Evolutionary conservation across 139 green algal species (phyloP).

Genomic region (Marvania coccoides): DNA sequence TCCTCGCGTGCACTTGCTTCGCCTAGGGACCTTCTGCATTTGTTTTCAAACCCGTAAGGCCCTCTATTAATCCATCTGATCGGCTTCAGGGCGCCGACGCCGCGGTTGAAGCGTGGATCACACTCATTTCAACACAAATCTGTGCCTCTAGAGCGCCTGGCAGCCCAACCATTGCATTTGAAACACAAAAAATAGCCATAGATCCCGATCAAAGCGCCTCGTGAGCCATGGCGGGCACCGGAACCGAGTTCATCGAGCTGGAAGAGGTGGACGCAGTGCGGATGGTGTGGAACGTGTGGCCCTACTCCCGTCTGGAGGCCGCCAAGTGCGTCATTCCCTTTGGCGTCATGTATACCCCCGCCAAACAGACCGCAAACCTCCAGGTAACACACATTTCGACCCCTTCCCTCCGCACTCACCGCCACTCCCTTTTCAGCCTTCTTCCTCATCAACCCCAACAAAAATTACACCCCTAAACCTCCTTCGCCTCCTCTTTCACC

Average conservation of each 20-base stretch:
- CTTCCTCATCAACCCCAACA: neutral
- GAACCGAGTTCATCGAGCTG: constrained; percentile 47
- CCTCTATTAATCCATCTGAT: too few species aligned
- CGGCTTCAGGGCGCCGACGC: too few species aligned
- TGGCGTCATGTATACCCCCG: constrained; percentile 82
- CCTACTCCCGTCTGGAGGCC: constrained; percentile 82
- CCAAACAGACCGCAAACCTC: constrained; percentile 69
- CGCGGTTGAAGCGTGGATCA: too few species aligned
- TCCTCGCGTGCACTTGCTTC: too few species aligned
- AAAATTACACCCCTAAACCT: neutral
- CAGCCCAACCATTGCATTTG: too few species aligned
- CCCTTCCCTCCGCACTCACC: too few species aligned
- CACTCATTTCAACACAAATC: too few species aligned
- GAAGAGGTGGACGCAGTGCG: constrained; percentile 76
- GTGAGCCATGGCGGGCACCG: neutral
- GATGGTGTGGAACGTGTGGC: constrained; percentile 96
- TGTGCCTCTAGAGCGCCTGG: too few species aligned
- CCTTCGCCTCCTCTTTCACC: neutral
- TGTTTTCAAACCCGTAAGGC: too few species aligned
- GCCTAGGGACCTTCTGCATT: too few species aligned
- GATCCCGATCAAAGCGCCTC: too few species aligned
- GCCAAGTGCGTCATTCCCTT: constrained; percentile 96
- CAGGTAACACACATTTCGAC: constrained; percentile 55
- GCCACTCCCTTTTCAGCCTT: neutral
- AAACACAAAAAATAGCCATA: neutral